Base-by-base conservation (phyloP, 2,329 filamentous ascomycete genomes). In the Botryotinia narcissicola region DNA sequence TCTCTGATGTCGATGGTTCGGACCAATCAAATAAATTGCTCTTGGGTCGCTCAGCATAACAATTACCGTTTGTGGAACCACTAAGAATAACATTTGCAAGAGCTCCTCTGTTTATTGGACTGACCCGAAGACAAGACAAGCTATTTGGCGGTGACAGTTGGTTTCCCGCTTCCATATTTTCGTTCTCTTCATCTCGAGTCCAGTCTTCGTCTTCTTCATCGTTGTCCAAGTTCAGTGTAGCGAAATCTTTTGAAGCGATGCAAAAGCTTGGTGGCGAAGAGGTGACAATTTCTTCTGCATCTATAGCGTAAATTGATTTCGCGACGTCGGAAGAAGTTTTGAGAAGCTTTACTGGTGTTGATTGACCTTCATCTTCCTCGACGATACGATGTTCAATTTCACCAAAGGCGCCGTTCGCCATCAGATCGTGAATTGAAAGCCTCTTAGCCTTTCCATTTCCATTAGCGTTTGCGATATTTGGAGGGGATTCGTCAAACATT, bases 11-110 rank as follows among this genome's bases (percentile, higher is more conserved):
- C 40, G 87, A 83, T 22, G 91, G 86, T 80, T 95, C 93, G 66
- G 90, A 90, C 92, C 92, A 94, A 81, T 95, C 92, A 78, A 95
- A 95, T 4, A 95, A 84, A 77, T 87, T 94, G 81, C 91, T 92
- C 75, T 88, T 84, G 3, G 88, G 87, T 22, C 88, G 85, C 71
- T 90, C 87, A 61, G 77, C 80, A 57, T 76, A 73, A 54, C 78
- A 76, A 63, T 80, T 80, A n/a, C 79, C 81, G 35, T 79, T 80
- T 12, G 80, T 78, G 60, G 81, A 81, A 25, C 81, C 81, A 75
- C 86, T 87, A 61, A 86, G 85, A 68, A 84, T 88, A 63, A 88
- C 84, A 73, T 82, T 85, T 60, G 84, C 84, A 70, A 90, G 83
- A n/a, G 87, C 87, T 44, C 86, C 82, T 71, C 87, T 85, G 54